Percentiles rank a stretch among this genome's conserved stretches.
Evolutionary conservation across 2,329 filamentous ascomycete genomes (phyloP).

Genomic region (Aspergillus jensenii): DNA sequence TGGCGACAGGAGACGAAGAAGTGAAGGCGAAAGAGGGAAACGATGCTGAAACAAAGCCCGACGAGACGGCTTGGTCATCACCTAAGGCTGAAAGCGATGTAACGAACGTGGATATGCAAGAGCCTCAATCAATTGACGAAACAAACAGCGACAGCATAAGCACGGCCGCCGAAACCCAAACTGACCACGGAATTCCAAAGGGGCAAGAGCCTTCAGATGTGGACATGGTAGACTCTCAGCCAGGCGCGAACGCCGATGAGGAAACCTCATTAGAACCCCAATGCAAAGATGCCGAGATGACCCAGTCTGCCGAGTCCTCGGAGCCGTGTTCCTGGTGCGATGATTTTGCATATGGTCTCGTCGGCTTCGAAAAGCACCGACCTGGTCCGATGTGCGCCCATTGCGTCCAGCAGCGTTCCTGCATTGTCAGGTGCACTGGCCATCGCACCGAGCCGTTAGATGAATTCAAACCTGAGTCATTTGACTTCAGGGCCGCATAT

Average conservation of each 20-base stretch:
- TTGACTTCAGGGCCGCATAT: conserved; percentile 29
- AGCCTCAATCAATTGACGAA: background rate
- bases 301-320: background rate
- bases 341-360: conserved; percentile 39
- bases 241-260: background rate
- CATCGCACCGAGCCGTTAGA: conserved; percentile 32
- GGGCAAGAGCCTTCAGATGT: background rate
- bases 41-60: background rate
- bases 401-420: conserved; percentile 36
- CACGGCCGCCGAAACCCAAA: background rate
- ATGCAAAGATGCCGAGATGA: background rate
- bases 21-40: background rate
- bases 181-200: background rate
- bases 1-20: background rate
- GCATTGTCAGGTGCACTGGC: conserved; percentile 35
- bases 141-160: background rate
- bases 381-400: conserved; percentile 39
- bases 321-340: conserved; percentile 43
- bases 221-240: background rate
- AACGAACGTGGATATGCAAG: background rate
- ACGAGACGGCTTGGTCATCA: background rate
- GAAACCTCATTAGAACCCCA: too few species aligned
- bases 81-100: background rate
- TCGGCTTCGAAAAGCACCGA: conserved; percentile 37
- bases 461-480: conserved; percentile 12